Base-by-base conservation (phyloP, 2,329 filamentous ascomycete species). In the Phialemoniopsis sp. region DNA sequence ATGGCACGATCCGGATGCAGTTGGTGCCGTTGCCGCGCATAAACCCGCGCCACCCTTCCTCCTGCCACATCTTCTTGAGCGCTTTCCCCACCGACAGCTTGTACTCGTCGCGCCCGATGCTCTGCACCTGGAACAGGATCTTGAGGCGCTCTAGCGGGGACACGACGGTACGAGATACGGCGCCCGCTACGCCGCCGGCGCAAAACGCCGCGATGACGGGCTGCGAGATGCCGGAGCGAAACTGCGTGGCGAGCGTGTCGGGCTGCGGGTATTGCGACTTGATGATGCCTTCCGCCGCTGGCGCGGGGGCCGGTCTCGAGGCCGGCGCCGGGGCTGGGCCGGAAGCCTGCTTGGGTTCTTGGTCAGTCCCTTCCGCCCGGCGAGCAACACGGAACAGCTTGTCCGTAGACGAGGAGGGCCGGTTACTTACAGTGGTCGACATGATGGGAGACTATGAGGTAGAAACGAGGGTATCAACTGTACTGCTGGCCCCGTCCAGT, bases 21-120 rank as follows among this genome's bases (percentile, higher is more conserved):
- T 98, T 98, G 45, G 90, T 96, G 47, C 93, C 93, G 60, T 98
- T 98, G 38, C 93, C 93, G 50, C 89, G 82, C 90, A 98, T 95
- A 64, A 97, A 95, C 0, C 93, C 93, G 61, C 82, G 82, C 89
- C 90, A 97, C 39, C 93, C 93, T 65, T 98, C 93, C 60, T 98
- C 93, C 52, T 74, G 82, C 83, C 91, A 95, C 85, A 98, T 98
- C 50, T 98, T 98, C 32, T 70, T 77, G 47, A 98, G 71, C 4
- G 89, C 93, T 65, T 94, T 88, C 51, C 82, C 80, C 42, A 97
- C 88, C 13, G 89, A 93, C 62, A 96, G 72, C 60, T 93, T 91
- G 67, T 98, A 98, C 57, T 95, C 91, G 52, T 88, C 86, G 55
- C 89, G 82, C 14, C 90, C 91, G 36, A 77, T 86, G 57, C 87